phyloP scores from a whole-genome alignment of 306 rosid species.

The Alnus glutinosa region DNA sequence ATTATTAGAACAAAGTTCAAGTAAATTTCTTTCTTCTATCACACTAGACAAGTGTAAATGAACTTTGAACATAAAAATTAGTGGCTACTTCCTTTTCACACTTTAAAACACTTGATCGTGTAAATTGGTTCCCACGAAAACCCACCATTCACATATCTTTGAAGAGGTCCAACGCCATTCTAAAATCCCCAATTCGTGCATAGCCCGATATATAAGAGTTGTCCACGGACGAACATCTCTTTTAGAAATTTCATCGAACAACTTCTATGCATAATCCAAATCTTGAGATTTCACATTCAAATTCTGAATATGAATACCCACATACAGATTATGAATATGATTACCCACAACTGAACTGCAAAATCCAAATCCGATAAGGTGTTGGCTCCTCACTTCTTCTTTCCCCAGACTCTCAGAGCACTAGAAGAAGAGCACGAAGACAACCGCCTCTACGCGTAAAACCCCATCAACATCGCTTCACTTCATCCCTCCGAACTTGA shows the following conservation, averaged over 20 bases:
- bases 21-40: too few species aligned
- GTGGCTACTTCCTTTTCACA: slow-evolving; percentile 9
- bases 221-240: slow-evolving; percentile 69
- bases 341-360: too few species aligned
- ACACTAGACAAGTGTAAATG: too few species aligned
- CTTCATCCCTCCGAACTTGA: slow-evolving; percentile 66
- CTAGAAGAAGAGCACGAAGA: slow-evolving; percentile 67
- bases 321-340: slow-evolving; percentile 13
- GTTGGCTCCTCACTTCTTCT: slow-evolving; percentile 74
- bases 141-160: slow-evolving; percentile 13
- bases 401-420: slow-evolving; percentile 61
- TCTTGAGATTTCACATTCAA: slow-evolving; percentile 46
- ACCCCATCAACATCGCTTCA: slow-evolving; percentile 45
- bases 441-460: slow-evolving; percentile 54
- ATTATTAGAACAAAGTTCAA: too few species aligned
- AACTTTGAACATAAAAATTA: too few species aligned
- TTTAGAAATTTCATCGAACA: slow-evolving; percentile 69
- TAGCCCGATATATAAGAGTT: slow-evolving; percentile 64
- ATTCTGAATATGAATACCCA: slow-evolving; percentile 43
- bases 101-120: slow-evolving; percentile 63
- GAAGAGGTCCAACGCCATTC: slow-evolving; percentile 49
- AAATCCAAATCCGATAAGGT: too few species aligned
- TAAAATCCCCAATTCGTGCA: slow-evolving; percentile 48
- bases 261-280: slow-evolving; percentile 46
- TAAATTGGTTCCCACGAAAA: slow-evolving; percentile 61